Conservation (phyloP, 345 rosid genomes). For the Citrus cavaleriei region DNA sequence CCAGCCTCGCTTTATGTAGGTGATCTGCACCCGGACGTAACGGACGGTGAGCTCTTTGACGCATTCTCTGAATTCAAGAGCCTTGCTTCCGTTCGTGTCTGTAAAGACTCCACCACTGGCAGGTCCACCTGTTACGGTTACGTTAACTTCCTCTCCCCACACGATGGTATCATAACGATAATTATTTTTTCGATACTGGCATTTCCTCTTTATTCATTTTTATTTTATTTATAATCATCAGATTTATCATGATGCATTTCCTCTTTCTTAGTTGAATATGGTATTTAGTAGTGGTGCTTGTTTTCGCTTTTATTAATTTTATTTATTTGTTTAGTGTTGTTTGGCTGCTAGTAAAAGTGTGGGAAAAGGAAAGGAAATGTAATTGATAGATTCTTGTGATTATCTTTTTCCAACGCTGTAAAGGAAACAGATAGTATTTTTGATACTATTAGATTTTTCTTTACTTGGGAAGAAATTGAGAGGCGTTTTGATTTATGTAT, state of each 20-base stretch:
- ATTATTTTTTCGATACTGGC: not conserved
- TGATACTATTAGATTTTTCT: no score
- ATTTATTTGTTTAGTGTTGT: not conserved
- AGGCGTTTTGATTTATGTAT: not conserved
- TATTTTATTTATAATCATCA: not conserved
- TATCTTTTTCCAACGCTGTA: no score
- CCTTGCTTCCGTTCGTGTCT: conserved; percentile 68
- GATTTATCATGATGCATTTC: not conserved
- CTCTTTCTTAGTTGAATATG: not conserved
- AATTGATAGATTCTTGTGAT: not conserved
- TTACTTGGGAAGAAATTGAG: not conserved
- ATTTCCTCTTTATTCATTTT: not conserved
- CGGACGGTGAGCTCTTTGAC: conserved; percentile 46
- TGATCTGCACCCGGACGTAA: conserved; percentile 60
- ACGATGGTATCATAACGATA: conserved; percentile 39
- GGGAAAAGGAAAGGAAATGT: not conserved
- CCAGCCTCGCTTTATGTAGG: conserved; percentile 65
- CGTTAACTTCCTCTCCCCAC: conserved; percentile 64
- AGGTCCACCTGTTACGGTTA: conserved; percentile 79
- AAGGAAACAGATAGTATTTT: no score
- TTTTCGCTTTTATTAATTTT: not conserved
- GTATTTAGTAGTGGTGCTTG: not conserved
- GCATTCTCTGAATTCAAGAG: conserved; percentile 58
- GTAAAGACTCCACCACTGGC: conserved; percentile 53
- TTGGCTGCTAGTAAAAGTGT: not conserved